phyloP scores from a whole-genome alignment of 2,329 filamentous ascomycete genomes.

The Dactylellina parvicollis region DNA sequence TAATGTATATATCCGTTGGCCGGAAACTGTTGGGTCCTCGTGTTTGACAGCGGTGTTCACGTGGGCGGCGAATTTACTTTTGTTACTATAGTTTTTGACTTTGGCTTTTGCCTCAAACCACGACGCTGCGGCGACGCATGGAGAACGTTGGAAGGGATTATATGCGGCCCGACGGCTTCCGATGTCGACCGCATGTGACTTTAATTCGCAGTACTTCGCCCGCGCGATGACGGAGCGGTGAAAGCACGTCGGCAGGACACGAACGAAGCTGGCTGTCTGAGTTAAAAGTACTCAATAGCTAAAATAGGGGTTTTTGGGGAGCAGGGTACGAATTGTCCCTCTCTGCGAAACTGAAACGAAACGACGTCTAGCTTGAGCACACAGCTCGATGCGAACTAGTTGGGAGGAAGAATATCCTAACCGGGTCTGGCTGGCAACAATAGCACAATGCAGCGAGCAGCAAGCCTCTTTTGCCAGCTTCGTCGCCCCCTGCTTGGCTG shows the following conservation, averaged over 20 bases:
- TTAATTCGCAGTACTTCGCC: neutral
- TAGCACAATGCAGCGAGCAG: neutral
- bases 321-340: slow-evolving; percentile 11
- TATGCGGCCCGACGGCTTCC: slow-evolving; percentile 8
- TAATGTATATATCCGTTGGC: slow-evolving; percentile 28
- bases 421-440: neutral
- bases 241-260: neutral
- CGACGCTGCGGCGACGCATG: slow-evolving; percentile 4
- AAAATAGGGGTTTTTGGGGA: neutral
- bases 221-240: slow-evolving; percentile 37
- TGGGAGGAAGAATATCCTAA: slow-evolving; percentile 25
- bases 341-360: slow-evolving; percentile 33
- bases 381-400: neutral
- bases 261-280: too few species aligned
- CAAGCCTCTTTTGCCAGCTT: slow-evolving; percentile 3
- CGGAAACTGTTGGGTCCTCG: neutral
- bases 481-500: slow-evolving; percentile 18
- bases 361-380: slow-evolving; percentile 9
- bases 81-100: neutral
- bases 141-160: neutral
- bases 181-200: slow-evolving; percentile 8
- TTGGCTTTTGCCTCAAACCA: slow-evolving; percentile 2
- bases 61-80: slow-evolving; percentile 4
- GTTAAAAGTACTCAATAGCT: too few species aligned
- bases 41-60: slow-evolving; percentile 24